Evolutionary conservation across 768 basidiomycete species (phyloP).

Genomic region (Mycena kentingensis): DNA sequence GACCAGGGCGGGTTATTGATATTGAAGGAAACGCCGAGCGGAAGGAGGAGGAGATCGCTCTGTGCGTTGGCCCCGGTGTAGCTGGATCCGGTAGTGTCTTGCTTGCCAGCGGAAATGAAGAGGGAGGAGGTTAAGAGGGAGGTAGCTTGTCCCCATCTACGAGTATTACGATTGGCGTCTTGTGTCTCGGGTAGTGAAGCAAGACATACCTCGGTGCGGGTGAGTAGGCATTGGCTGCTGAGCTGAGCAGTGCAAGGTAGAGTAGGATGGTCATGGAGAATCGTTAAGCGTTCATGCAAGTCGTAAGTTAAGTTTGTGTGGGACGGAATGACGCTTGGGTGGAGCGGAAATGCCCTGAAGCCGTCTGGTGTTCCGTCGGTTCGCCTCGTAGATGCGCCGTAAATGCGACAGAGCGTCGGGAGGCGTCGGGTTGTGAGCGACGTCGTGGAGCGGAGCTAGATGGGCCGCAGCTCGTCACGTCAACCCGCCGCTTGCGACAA

Average conservation of each 20-base stretch:
- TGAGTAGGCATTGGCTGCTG: conserved; percentile 21
- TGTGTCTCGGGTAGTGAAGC: neutral
- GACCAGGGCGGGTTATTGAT: conserved; percentile 70
- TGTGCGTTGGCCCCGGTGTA: conserved; percentile 76
- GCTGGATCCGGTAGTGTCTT: conserved; percentile 64
- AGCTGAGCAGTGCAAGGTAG: conserved; percentile 22
- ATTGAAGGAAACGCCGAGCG: conserved; percentile 61
- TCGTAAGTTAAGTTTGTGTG: conserved; percentile 9
- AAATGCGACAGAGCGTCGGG: neutral
- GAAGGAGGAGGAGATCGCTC: conserved; percentile 70
- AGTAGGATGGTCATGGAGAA: conserved; percentile 15
- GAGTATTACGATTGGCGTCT: neutral
- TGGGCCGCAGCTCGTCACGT: neutral
- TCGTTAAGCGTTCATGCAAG: conserved; percentile 15
- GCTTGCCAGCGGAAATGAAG: conserved; percentile 80
- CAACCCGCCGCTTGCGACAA: conserved; percentile 1
- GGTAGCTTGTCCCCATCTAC: conserved; percentile 84
- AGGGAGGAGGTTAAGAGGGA: conserved; percentile 60
- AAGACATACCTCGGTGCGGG: conserved; percentile 14
- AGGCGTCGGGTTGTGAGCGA: neutral
- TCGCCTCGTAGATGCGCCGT: too few relatives aligned
- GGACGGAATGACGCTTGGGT: conserved; percentile 21
- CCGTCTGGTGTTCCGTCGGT: too few relatives aligned
- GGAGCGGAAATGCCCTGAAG: too few relatives aligned
- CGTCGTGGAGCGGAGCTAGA: neutral